These are phyloP conservation scores for Russula brevipes DNA, from an alignment of 768 basidiomycete genomes.

Conservation along the genomic window DNA sequence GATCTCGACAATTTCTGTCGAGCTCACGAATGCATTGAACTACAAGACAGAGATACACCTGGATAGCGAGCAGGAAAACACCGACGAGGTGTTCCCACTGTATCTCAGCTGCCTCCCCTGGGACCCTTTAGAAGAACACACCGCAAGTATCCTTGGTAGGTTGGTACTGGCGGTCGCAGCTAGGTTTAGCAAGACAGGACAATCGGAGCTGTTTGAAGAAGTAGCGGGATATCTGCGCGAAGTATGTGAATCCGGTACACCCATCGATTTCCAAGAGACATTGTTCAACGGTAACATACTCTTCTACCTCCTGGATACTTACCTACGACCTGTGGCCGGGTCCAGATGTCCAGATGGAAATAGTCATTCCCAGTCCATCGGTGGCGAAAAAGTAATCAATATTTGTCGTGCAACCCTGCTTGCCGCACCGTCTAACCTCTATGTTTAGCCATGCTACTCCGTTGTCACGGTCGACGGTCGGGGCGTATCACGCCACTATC, in stretches of 20 bases:
- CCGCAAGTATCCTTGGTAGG: neutral
- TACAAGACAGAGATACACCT: too few species aligned
- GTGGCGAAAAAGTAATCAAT: neutral
- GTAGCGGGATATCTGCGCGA: slow-evolving; percentile 2
- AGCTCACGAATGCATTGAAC: slow-evolving; percentile 2
- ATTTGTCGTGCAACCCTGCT: neutral
- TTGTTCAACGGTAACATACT: slow-evolving; percentile 1
- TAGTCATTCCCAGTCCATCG: neutral
- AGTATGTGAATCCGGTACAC: neutral
- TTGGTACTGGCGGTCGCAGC: neutral
- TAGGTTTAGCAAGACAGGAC: neutral
- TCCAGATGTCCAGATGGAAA: neutral
- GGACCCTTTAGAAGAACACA: neutral
- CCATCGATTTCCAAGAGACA: too few species aligned
- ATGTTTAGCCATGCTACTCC: neutral
- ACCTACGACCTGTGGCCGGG: neutral
- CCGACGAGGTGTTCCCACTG: slow-evolving; percentile 1
- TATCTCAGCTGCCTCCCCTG: neutral
- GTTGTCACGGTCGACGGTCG: too few species aligned
- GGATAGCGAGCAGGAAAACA: too few species aligned
- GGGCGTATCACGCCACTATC: too few species aligned
- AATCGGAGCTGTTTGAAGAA: neutral
- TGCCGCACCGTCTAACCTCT: neutral
- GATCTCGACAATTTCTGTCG: neutral
- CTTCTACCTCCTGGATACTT: slow-evolving; percentile 3